A percentile compares a stretch with the other conserved stretches of the same genome.
Conservation (phyloP, 129 eudicot species). For the Flaveria robusta region DNA sequence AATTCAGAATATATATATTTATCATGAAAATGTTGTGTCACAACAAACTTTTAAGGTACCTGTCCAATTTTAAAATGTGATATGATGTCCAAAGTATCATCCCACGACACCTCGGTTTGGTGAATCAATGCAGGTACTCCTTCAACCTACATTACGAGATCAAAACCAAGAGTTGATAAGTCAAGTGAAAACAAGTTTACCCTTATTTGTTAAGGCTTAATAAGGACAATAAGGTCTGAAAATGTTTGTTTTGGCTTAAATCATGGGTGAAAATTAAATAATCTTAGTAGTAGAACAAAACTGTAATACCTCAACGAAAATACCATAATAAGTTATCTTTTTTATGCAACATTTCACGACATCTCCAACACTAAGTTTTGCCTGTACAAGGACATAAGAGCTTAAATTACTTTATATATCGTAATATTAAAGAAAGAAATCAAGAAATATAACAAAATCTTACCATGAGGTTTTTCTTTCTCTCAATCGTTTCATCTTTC, state of each 20-base stretch:
- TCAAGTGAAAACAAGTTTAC: neutral
- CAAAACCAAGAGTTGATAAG: neutral
- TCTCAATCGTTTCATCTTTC: slow-evolving; percentile 72
- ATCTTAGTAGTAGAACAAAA: neutral
- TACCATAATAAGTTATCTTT: slow-evolving; percentile 80
- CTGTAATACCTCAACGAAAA: slow-evolving; percentile 82
- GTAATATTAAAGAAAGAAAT: neutral
- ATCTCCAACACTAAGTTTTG: slow-evolving; percentile 76
- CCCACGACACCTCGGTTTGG: slow-evolving; percentile 97
- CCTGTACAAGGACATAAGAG: slow-evolving; percentile 47
- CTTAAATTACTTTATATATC: neutral
- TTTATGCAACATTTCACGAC: slow-evolving; percentile 76
- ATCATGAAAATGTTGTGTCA: slow-evolving; percentile 9
- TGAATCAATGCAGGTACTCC: slow-evolving; percentile 96
- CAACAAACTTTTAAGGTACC: slow-evolving; percentile 44
- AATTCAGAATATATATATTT: neutral
- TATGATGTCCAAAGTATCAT: slow-evolving; percentile 69
- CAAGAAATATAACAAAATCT: slow-evolving; percentile 15
- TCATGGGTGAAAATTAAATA: neutral
- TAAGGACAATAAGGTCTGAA: neutral
- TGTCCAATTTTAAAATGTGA: slow-evolving; percentile 79
- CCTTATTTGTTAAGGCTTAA: neutral
- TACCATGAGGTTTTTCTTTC: slow-evolving; percentile 84
- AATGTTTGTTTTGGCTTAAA: neutral
- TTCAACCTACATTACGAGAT: slow-evolving; percentile 64